Percentiles rank a stretch among this genome's conserved stretches.
phyloP scores from a whole-genome alignment of 371 early-diverging fungal genomes.

The Funneliformis caledonium region DNA sequence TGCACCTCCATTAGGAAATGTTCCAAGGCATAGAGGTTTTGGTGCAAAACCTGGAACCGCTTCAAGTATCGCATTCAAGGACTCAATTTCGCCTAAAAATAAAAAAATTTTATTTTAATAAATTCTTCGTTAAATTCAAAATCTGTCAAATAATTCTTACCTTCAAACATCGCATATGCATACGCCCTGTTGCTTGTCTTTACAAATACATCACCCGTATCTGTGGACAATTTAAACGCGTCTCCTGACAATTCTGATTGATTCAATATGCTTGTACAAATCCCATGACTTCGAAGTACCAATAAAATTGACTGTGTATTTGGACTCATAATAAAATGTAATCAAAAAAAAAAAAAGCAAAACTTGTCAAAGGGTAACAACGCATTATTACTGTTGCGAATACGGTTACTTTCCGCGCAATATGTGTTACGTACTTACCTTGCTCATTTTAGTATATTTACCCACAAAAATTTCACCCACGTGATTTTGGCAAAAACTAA shows the following conservation, averaged over 20 bases:
- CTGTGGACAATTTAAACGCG: conserved; percentile 22
- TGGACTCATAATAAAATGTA: neutral
- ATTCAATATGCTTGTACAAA: conserved; percentile 16
- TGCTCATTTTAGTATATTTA: no score
- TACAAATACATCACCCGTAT: conserved; percentile 18
- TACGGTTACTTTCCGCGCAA: no score
- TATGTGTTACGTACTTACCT: no score
- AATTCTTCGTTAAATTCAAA: neutral
- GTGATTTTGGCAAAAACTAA: no score
- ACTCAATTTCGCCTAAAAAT: conserved; percentile 25
- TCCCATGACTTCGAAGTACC: neutral
- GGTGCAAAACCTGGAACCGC: conserved; percentile 35
- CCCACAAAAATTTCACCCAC: no score
- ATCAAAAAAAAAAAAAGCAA: no score
- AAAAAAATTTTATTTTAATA: neutral
- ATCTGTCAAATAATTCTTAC: neutral
- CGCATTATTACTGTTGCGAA: no score
- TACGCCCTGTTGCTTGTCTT: conserved; percentile 9
- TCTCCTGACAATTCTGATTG: neutral
- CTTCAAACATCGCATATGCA: conserved; percentile 33
- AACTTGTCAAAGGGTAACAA: no score
- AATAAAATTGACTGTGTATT: neutral
- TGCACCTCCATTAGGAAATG: conserved; percentile 27
- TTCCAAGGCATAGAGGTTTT: conserved; percentile 20
- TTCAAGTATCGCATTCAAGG: conserved; percentile 6